Evolutionary conservation across 2,329 filamentous ascomycete genomes (phyloP), one percentile per base, ranked within the genome.

Genomic region (Botryotinia globosa): DNA sequence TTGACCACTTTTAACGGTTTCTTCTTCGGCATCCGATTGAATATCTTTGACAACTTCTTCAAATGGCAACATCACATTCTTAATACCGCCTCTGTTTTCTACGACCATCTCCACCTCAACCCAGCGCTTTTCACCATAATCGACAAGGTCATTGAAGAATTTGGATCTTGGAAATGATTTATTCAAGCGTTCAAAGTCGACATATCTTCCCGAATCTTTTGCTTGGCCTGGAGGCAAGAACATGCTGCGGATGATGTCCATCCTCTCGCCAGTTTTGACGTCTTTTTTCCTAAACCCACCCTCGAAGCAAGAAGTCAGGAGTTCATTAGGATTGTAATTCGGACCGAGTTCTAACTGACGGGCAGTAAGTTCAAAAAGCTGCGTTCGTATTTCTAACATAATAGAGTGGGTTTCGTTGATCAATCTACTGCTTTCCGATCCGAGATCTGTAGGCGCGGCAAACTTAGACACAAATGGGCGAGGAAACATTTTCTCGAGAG

Each of bases 361-460:
- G 6, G 87, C 77, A 9, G 81, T 78, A n/a, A 82, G 74, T 58
- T 89, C 85, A n/a, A 85, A 81, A 18, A 83, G 81, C 74, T 90
- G 88, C 3, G 87, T 89, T 3, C 87, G 84, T 34, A 90, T 81
- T 10, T 87, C 85, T 10, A 89, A 78, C 1, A 83, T 85, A 34
- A 89, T 75, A 5, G 83, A 77, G 72, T 88, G 85, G 0, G 85
- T 87, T 61, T 83, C 75, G 69, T 82, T 66, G 20, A 81, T 74
- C 10, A 87, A 75, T 2, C 73, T 75, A 75, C 84, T 87, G 9
- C 81, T 79, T 9, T 83, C 85, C 51, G 72, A 73, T 29, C 69
- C 25, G 18, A 70, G 9, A 4, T 72, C 58, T 3, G 2, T 14
- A 22, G 34, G 34, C 18, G 68, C 74, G 18, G 74, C 74, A 20